phyloP scores from a whole-genome alignment of 768 basidiomycete genomes.

The Boletus reticuloceps region DNA sequence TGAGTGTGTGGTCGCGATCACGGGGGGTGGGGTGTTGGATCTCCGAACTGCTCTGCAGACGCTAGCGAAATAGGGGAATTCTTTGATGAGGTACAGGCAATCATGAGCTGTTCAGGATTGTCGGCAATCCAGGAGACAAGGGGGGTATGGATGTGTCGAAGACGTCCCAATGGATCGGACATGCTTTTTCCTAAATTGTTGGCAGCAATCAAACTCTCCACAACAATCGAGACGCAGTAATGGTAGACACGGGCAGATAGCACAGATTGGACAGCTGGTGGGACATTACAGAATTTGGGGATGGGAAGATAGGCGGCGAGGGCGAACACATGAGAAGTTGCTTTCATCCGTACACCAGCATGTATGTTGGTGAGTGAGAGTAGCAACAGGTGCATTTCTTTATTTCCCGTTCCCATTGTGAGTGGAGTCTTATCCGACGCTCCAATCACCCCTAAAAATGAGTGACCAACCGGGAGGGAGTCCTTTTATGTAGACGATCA shows the following conservation, averaged over 20 bases:
- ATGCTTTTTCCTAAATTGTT: neutral
- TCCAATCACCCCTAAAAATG: neutral
- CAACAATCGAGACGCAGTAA: constrained; percentile 29
- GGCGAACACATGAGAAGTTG: no score
- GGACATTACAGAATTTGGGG: constrained; percentile 9
- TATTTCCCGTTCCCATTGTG: neutral
- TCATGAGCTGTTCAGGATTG: no score
- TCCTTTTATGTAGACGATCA: no score
- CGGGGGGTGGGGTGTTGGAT: neutral
- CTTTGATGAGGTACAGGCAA: neutral
- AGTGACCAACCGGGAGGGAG: no score
- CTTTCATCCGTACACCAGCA: no score
- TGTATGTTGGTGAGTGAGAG: constrained; percentile 33
- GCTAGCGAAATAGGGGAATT: neutral
- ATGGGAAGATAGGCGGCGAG: constrained; percentile 25
- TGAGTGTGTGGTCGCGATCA: neutral
- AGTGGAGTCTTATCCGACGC: neutral
- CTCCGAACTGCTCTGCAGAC: neutral
- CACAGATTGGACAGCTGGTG: constrained; percentile 22
- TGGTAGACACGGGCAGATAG: constrained; percentile 30
- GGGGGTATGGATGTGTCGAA: neutral
- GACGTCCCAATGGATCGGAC: constrained; percentile 21
- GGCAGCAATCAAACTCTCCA: constrained; percentile 15
- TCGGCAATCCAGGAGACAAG: neutral
- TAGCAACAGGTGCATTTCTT: constrained; percentile 31